These are phyloP conservation scores for Puya raimondii DNA, from an alignment of 176 grass and related monocot species.

Conservation along the genomic window DNA sequence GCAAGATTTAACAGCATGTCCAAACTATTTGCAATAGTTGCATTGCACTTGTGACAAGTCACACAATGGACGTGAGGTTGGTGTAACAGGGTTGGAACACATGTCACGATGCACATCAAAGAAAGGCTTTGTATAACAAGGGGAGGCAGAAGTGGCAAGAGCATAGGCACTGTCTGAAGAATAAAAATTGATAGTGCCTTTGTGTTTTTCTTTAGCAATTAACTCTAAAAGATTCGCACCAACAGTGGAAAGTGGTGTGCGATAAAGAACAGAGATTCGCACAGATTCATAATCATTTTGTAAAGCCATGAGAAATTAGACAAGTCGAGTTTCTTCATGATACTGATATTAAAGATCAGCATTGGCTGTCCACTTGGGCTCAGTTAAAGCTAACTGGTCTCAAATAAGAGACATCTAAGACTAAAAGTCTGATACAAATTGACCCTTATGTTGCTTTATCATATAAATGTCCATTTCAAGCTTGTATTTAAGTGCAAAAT, in stretches of 20 bases:
- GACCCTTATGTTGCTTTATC: too few species aligned
- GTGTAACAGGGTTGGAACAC: too few species aligned
- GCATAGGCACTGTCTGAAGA: background rate
- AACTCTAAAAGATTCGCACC: background rate
- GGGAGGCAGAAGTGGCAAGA: background rate
- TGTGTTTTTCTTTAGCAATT: background rate
- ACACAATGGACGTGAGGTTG: background rate
- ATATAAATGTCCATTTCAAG: too few species aligned
- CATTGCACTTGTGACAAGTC: background rate
- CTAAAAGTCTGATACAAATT: background rate
- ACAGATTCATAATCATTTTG: background rate
- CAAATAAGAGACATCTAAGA: background rate
- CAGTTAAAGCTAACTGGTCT: background rate
- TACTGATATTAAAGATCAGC: background rate
- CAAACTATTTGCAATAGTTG: background rate
- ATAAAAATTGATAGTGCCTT: background rate
- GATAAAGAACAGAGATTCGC: background rate
- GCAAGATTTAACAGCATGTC: background rate
- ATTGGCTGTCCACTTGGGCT: background rate
- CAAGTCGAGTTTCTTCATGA: background rate
- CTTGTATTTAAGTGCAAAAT: too few species aligned
- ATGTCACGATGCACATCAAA: too few species aligned
- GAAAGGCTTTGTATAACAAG: too few species aligned
- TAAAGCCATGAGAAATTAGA: too few species aligned
- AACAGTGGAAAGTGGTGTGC: background rate